Evolutionary conservation across 352 stramenopile species (phyloP), one percentile per base, ranked within the genome.

Genomic region (Phytophthora ohioensis): DNA sequence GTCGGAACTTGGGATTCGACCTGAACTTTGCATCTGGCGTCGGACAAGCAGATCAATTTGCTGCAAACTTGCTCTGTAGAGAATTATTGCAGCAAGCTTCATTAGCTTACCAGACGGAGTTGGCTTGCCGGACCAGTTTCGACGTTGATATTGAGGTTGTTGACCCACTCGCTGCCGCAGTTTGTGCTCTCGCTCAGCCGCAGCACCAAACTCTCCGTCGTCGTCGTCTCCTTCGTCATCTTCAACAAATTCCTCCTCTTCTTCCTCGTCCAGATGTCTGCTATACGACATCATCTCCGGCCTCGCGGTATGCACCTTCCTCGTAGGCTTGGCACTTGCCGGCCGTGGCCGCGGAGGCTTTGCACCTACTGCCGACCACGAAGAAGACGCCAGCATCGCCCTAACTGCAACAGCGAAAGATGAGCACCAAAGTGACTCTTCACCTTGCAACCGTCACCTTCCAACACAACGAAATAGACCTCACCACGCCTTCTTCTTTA

Each of bases 321-420:
- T 73, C 15, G 66, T 52, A 42, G 76, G 79, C 42, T 79, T 90
- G 21, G 81, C 82, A 64, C 84, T 92, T 70, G 78, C 86, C 1
- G 82, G 84, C 5, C 82, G 69, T 56, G 68, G 49, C 7, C 60
- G 73, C 17, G 65, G 67, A 31, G 73, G 76, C 5, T 34, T 45
- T 5, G 57, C 12, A 15, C 39, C 52, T 32, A 55, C 46, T 49
- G 68, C 21, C 10, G 69, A 77, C 64, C 64, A 77, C 21, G 54
- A 57, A 42, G 65, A 66, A 36, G 57, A 74, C 13, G 6, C 53
- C 47, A 59, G 35, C 57, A 77, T 70, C 12, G 21, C n/a, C n/a
- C 9, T 49, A 31, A 52, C 27, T 34, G 0, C 6, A 59, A 59
- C 27, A 56, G 11, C 55, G 56, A 67, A 62, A 68, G 9, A 53